Percentiles rank a stretch among this genome's conserved stretches.
Conservation (phyloP, 2,329 filamentous ascomycete species). For the Alternaria incomplexa region DNA sequence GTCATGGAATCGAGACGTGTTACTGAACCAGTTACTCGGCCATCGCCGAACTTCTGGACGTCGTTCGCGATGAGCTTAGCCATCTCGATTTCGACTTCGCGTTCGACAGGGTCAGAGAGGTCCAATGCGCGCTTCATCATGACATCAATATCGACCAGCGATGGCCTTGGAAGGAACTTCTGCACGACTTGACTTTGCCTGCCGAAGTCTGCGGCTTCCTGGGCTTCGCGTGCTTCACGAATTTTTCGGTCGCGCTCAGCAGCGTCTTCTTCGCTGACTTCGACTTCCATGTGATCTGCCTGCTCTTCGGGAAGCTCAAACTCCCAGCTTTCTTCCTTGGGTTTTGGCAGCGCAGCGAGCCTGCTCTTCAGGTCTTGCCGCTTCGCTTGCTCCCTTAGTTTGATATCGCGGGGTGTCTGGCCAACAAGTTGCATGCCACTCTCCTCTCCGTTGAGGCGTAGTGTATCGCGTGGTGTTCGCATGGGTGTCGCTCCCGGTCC, state of each 20-base stretch:
- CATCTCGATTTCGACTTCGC: constrained; percentile 76
- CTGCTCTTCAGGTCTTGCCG: constrained; percentile 72
- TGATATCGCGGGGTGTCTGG: constrained; percentile 78
- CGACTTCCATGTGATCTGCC: constrained; percentile 62
- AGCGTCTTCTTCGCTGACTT: constrained; percentile 68
- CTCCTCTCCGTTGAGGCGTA: constrained; percentile 78
- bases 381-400: constrained; percentile 70
- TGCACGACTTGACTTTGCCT: constrained; percentile 93
- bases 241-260: constrained; percentile 79
- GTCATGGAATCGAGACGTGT: constrained; percentile 68
- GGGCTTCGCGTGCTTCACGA: constrained; percentile 65
- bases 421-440: constrained; percentile 68
- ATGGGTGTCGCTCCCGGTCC: constrained; percentile 81
- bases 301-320: constrained; percentile 88
- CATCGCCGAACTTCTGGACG: constrained; percentile 74
- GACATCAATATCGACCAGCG: constrained; percentile 71
- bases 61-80: constrained; percentile 83
- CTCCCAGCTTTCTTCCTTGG: constrained; percentile 93
- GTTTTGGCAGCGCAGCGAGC: constrained; percentile 85
- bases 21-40: constrained; percentile 68
- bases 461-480: constrained; percentile 85
- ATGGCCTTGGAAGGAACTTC: constrained; percentile 77
- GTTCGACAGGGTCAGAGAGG: constrained; percentile 68
- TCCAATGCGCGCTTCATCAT: constrained; percentile 69
- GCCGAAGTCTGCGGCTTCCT: constrained; percentile 73